Base-by-base conservation (phyloP, 441 rosid genomes). In the Erysimum cheiri region DNA sequence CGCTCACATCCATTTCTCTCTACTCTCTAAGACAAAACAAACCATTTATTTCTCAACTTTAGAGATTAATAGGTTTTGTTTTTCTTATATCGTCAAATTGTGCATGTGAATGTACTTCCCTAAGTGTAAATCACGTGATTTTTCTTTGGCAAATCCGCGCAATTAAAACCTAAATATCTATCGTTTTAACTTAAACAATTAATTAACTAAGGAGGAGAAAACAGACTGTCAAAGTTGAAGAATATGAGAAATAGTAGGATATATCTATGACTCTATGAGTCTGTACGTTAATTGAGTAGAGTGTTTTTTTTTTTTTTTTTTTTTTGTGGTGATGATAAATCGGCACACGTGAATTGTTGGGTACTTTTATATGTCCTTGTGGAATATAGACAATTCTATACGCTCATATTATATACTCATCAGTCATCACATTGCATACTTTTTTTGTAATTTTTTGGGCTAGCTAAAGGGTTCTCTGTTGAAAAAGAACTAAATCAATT, bases 51-150 rank as follows among this genome's bases (percentile, higher is more conserved):
- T 60, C 60, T 49, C 60, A 73, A 67, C 80, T 80, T 83, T 69
- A 64, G 67, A 58, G 81, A 81, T 84, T 78, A 59, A 81, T 53
- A 50, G 47, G 63, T 26, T 61, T 82, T 77, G 67, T 67, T 76
- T 60, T 64, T 68, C 29, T 19, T 4, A 40, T 78, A 57, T 56
- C 46, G 19, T 61, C 64, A 67, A 68, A 55, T 72, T 80, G 59
- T 76, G 88, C 96, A 90, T 81, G 96, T 90, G 96, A 85, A 82
- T 85, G 96, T 86, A 84, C 96, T 81, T 87, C 82, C 87, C 83
- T 52, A 66, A 85, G 81, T 56, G 83, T 72, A 81, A 69, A 73
- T 86, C 89, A 86, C 90, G 89, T 83, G 93, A 77, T 79, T 67
- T 52, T 53, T 22, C 28, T 74, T 67, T 74, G 68, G 62, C 52